phyloP scores from a whole-genome alignment of 2,329 filamentous ascomycete species.

The Bipolaris cookei region DNA sequence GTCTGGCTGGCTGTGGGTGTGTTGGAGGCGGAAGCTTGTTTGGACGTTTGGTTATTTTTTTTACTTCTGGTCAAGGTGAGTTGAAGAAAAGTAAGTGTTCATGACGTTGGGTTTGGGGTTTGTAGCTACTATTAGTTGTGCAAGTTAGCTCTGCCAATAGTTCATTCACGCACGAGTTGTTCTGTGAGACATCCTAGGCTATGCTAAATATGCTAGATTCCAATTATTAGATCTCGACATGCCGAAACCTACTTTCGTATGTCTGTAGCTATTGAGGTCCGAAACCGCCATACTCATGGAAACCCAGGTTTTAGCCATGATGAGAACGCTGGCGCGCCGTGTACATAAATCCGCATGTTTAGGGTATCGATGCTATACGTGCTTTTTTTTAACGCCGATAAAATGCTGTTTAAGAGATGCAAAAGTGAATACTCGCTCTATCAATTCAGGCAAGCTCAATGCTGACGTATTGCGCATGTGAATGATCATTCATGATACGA shows the following conservation, averaged over 20 bases:
- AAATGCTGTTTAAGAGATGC: slow-evolving; percentile 6
- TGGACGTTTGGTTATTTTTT: not conserved
- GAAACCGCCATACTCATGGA: not conserved
- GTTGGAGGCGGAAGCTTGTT: slow-evolving; percentile 7
- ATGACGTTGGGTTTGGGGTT: not conserved
- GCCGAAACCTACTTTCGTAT: not conserved
- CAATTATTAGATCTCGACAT: not conserved
- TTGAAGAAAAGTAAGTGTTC: not conserved
- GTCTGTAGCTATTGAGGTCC: not conserved
- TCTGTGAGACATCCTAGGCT: not conserved
- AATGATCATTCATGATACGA: not conserved
- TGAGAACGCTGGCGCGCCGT: slow-evolving; percentile 1
- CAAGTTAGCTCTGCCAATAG: not conserved
- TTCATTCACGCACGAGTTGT: not conserved
- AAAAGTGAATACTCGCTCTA: not conserved
- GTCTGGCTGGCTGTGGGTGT: not conserved
- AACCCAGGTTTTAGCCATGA: not conserved
- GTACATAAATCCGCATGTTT: slow-evolving; percentile 9
- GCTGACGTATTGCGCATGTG: not conserved
- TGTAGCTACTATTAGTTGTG: not conserved
- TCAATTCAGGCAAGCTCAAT: not conserved
- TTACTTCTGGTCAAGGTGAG: not conserved
- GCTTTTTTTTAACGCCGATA: slow-evolving; percentile 11
- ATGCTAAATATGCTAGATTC: not conserved
- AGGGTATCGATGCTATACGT: slow-evolving; percentile 20